Evolutionary conservation across 1,284 basidiomycete genomes (phyloP), one percentile per base, ranked within the genome.

Genomic region (Anthracocystis setariae): DNA sequence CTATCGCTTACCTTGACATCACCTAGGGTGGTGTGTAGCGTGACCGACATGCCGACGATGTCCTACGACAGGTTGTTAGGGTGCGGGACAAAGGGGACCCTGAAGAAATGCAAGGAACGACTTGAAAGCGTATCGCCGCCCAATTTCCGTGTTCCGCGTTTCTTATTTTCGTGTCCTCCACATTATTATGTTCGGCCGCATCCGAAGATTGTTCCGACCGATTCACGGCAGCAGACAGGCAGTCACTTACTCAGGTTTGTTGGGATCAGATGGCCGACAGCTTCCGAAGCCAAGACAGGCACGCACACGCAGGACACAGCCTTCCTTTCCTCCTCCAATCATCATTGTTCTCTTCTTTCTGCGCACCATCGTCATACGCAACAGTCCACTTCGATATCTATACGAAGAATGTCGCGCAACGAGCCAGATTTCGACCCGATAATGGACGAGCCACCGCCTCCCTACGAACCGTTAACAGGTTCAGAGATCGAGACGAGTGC

Each of bases 11-110:
- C 93, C 88, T 98, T 98, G 84, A 98, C 86, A 77, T 98, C 95
- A 24, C 95, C 95, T 74, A 91, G 90, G 23, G 90, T 89, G 1
- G 95, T 98, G 84, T 98, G 92, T 46, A 98, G 87, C 5, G 94
- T 97, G 49, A 97, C 93, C 65, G 94, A 96, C 94, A 93, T 79
- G 2, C 29, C 8, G 39, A 7, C 18, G 5, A 15, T 18, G 5
- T 7, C 15, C 37, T 40, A 27, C 39, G 24, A 40, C n/a, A 15
- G 33, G 37, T 5, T 17, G 37, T 7, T 18, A 15, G 5, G 15
- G 12, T 8, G 18, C 5, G 15, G 12, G 18, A 38, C 8, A 15
- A 38, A 38, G 18, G 7, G 37, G 37, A 38, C 37, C 37, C 37
- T 38, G 37, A 17, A 38, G 15, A 15, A 18, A 17, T 15, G 18